Conservation (phyloP, 2,329 filamentous ascomycete species). For the Colletotrichum euphorbiae region DNA sequence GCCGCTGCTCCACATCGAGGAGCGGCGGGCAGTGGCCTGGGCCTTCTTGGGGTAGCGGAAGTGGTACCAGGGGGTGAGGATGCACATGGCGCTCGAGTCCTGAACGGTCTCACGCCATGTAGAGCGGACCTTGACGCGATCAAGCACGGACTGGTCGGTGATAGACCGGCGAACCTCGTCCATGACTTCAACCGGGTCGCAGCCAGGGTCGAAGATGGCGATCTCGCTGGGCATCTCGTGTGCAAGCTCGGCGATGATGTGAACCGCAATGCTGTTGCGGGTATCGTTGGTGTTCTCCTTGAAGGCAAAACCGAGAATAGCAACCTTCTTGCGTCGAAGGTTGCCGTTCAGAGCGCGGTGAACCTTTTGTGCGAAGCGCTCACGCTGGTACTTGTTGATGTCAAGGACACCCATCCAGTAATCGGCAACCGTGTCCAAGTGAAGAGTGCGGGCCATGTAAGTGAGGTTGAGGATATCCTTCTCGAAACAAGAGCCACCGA, state of each 20-base stretch:
- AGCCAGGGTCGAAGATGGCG: conserved; percentile 76
- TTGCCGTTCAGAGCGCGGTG: conserved; percentile 76
- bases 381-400: conserved; percentile 81
- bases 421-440: conserved; percentile 76
- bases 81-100: conserved; percentile 55
- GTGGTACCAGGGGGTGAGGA: conserved; percentile 66
- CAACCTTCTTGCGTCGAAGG: conserved; percentile 76
- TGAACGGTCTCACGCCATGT: conserved; percentile 44
- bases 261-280: conserved; percentile 76
- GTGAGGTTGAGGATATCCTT: conserved; percentile 82
- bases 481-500: conserved; percentile 84
- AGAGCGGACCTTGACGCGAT: conserved; percentile 67
- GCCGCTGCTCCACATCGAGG: conserved; percentile 34
- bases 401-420: conserved; percentile 81
- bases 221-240: conserved; percentile 73
- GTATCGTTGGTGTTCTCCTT: conserved; percentile 85
- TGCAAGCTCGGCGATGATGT: conserved; percentile 73
- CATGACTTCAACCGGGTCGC: conserved; percentile 62
- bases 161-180: conserved; percentile 62
- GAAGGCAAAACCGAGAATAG: conserved; percentile 81
- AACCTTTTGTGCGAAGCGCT: conserved; percentile 75
- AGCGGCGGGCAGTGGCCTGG: conserved; percentile 36
- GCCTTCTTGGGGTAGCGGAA: conserved; percentile 53
- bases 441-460: conserved; percentile 78
- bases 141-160: conserved; percentile 66